A percentile compares a stretch with the other conserved stretches of the same genome.
phyloP scores from a whole-genome alignment of 345 rosid species.

The Boechera stricta region DNA sequence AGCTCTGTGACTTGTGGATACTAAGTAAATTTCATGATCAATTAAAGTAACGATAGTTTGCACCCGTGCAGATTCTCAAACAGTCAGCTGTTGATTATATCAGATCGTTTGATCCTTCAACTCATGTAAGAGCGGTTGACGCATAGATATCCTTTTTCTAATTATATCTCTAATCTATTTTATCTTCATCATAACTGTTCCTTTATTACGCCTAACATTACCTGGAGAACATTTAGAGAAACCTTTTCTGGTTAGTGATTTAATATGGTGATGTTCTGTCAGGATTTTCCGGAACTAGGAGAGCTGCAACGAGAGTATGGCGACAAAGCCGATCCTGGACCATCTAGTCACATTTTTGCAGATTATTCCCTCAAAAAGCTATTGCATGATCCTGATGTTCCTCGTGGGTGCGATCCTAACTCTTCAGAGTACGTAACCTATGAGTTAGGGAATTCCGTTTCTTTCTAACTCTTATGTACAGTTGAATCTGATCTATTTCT shows the following conservation, averaged over 20 bases:
- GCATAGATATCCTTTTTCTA: constrained; percentile 7
- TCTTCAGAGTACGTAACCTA: constrained; percentile 71
- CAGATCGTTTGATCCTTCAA: constrained; percentile 75
- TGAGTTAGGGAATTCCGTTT: constrained; percentile 13
- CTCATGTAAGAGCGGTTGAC: constrained; percentile 62
- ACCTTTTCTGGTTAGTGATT: constrained; percentile 19
- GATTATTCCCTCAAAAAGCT: constrained; percentile 60
- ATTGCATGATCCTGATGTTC: constrained; percentile 83
- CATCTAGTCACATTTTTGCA: constrained; percentile 50
- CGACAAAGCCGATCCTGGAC: constrained; percentile 55
- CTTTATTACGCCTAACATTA: constrained; percentile 18
- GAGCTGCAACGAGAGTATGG: constrained; percentile 75
- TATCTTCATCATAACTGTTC: constrained; percentile 24
- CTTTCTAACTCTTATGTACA: constrained; percentile 23
- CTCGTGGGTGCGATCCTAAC: constrained; percentile 70
- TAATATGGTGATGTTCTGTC: constrained; percentile 36
- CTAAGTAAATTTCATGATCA: constrained; percentile 17
- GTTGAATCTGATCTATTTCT: constrained; percentile 21
- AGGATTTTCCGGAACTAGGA: constrained; percentile 74
- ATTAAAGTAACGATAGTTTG: constrained; percentile 14
- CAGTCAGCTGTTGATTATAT: constrained; percentile 70
- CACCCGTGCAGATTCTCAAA: constrained; percentile 74
- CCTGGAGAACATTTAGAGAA: constrained; percentile 6
- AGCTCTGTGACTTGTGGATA: constrained; percentile 14
- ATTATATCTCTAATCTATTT: constrained; percentile 4